Conservation (phyloP, 2,329 filamentous ascomycete genomes). For the Alternaria ventricosa region DNA sequence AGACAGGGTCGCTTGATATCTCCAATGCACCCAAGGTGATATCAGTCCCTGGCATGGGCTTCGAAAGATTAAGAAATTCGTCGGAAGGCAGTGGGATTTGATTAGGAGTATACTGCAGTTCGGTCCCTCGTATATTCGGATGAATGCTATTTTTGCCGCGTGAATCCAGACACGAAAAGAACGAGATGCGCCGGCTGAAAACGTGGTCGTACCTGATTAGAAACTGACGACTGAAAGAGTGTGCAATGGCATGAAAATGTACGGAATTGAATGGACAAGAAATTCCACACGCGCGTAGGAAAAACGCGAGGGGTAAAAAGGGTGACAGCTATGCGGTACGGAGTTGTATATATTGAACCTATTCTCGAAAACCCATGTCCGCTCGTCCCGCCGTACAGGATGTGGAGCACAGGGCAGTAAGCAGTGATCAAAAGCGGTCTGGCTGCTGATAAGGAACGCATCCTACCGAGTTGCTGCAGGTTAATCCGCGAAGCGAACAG, state of each 20-base stretch:
- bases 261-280: neutral
- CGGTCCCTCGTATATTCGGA: neutral
- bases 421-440: constrained; percentile 25
- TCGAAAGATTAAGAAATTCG: neutral
- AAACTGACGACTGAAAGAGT: constrained; percentile 19
- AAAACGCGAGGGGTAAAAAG: constrained; percentile 17
- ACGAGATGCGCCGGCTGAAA: neutral
- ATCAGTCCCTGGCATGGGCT: neutral
- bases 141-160: neutral
- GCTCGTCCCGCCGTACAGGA: constrained; percentile 33
- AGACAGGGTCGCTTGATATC: neutral
- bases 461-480: constrained; percentile 21
- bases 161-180: neutral
- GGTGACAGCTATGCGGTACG: constrained; percentile 24
- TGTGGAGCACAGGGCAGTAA: constrained; percentile 33
- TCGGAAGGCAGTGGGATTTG: neutral
- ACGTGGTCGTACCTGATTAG: neutral
- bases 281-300: constrained; percentile 6
- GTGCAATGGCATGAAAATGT: constrained; percentile 11
- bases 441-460: constrained; percentile 42
- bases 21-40: neutral
- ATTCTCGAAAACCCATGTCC: constrained; percentile 34
- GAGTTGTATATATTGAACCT: constrained; percentile 35
- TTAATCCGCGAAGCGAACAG: constrained; percentile 33
- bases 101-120: neutral